Conservation (phyloP, 1,284 basidiomycete genomes). For the Microbotryomycetes sp. region DNA sequence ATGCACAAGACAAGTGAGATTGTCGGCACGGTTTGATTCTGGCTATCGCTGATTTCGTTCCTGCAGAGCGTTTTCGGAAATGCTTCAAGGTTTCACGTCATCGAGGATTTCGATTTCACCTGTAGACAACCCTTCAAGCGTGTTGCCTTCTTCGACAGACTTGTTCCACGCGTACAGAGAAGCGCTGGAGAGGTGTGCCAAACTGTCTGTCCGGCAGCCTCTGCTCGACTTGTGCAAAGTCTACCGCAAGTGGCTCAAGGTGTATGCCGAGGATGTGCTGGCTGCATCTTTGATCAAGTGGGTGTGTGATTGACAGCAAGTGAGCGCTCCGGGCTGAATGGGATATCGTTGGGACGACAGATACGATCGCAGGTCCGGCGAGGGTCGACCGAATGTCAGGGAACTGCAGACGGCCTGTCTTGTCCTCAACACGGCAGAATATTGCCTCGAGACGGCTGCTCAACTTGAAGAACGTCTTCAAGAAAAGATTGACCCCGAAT, state of each 20-base stretch:
- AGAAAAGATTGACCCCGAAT: slow-evolving; percentile 67
- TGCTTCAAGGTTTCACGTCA: slow-evolving; percentile 71
- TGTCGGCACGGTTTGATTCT: background rate
- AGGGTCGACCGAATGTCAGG: slow-evolving; percentile 62
- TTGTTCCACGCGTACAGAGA: slow-evolving; percentile 96
- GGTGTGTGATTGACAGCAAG: background rate
- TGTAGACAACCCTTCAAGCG: slow-evolving; percentile 52
- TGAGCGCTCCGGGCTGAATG: background rate
- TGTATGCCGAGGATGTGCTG: slow-evolving; percentile 69
- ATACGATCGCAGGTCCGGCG: slow-evolving; percentile 58
- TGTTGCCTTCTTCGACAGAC: slow-evolving; percentile 89
- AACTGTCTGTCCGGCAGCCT: slow-evolving; percentile 56
- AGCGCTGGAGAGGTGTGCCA: slow-evolving; percentile 86
- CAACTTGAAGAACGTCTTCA: slow-evolving; percentile 87
- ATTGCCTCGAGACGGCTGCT: slow-evolving; percentile 80
- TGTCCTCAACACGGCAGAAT: slow-evolving; percentile 94
- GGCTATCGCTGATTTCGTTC: slow-evolving; percentile 11
- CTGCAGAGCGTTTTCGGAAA: slow-evolving; percentile 62
- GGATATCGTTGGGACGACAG: slow-evolving; percentile 21
- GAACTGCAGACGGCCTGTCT: slow-evolving; percentile 74
- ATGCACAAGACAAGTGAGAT: slow-evolving; percentile 84
- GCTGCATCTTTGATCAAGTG: slow-evolving; percentile 19
- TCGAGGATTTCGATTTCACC: slow-evolving; percentile 54
- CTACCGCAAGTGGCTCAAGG: slow-evolving; percentile 86
- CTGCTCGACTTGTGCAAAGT: slow-evolving; percentile 69